Evolutionary conservation across 768 basidiomycete genomes (phyloP), one percentile per base, ranked within the genome.

Genomic region (Austroboletus eburneus): DNA sequence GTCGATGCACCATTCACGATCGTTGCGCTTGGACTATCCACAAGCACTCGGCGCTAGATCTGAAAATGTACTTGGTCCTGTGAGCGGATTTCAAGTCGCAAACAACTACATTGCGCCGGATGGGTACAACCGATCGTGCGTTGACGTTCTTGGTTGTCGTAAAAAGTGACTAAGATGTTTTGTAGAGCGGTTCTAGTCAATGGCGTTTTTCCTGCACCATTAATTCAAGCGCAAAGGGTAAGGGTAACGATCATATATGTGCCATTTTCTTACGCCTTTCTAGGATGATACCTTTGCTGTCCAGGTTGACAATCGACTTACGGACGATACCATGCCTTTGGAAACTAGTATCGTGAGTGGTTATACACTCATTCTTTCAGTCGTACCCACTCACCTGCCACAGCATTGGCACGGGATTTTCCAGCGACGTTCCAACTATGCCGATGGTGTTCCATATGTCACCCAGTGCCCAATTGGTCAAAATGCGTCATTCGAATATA

Each of bases 131-230:
- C 46, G 63, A 50, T 67, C 69, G 72, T 73, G 17, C 47, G 55
- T 55, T 14, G 20, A 14, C 21, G 12, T n/a, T 45, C 24, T 30
- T 21, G 2, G 24, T 20, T 7, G n/a, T n/a, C 5, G 4, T 9
- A 38, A 4, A n/a, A n/a, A n/a, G 36, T 45, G 12, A 27, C 27
- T 6, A 27, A 5, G 25, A 54, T 12, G 3, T 16, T 35, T 37
- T 14, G 8, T 13, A 75, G 74, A 21, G 64, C 76, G 2, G 69
- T 72, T 5, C 62, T 79, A 5, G 72, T 66, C 21, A 72, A 69
- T 29, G 73, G 73, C 2, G 62, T 57, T 21, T 75, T 71, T 39
- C 79, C 76, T 9, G 79, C 65, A 0, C 75, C 77, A 8, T 59
- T 78, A 39, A 73, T 80, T 45, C 45, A 24, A 4, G 72, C 66